Conservation (phyloP, 2,329 filamentous ascomycete species). For the Meredithiella fracta region DNA sequence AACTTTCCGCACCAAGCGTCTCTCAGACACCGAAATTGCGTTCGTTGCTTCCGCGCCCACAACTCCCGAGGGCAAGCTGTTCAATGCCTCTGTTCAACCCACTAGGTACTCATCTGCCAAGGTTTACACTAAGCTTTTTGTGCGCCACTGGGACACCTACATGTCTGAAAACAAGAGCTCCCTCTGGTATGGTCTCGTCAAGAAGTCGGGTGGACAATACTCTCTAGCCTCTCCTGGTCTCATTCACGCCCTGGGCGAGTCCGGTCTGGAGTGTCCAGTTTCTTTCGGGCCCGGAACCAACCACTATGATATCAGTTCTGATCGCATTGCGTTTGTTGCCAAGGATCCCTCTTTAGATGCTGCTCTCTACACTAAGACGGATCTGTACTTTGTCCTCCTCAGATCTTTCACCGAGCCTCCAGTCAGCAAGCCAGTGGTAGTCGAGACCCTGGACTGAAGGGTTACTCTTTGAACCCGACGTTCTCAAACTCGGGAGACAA, state of each 20-base stretch:
- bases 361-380: conserved; percentile 63
- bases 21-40: conserved; percentile 33
- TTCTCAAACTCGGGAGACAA: conserved; percentile 59
- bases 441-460: conserved; percentile 40
- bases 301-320: conserved; percentile 60
- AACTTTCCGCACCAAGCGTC: conserved; percentile 40
- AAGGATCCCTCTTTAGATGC: conserved; percentile 57
- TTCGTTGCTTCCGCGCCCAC: conserved; percentile 47
- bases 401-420: conserved; percentile 38
- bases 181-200: conserved; percentile 55
- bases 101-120: conserved; percentile 47
- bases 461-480: conserved; percentile 48
- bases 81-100: conserved; percentile 44
- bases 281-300: conserved; percentile 61
- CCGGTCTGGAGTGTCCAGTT: conserved; percentile 47
- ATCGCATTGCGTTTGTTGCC: conserved; percentile 55
- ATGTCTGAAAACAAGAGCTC: conserved; percentile 50
- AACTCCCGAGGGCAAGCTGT: conserved; percentile 50
- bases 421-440: conserved; percentile 23
- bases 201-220: conserved; percentile 24
- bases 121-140: conserved; percentile 59
- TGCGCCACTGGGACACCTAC: conserved; percentile 73
- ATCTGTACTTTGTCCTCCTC: conserved; percentile 59
- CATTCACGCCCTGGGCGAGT: conserved; percentile 47
- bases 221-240: conserved; percentile 30